These are phyloP conservation scores for Triticum timopheevii DNA, from an alignment of 176 grass and related monocot species.

Conservation along the genomic window DNA sequence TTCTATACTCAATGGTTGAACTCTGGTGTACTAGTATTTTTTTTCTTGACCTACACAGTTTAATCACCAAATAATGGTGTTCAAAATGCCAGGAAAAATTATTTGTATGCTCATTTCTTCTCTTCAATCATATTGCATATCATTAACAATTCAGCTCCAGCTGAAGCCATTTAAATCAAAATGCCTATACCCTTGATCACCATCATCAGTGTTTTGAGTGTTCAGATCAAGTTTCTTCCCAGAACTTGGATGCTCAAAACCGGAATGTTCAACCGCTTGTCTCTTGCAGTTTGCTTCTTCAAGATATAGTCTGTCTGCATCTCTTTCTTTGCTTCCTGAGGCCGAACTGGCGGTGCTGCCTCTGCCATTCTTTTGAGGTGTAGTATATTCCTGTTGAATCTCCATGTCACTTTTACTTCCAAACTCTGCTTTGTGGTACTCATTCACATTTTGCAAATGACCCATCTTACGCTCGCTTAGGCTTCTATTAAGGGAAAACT, in stretches of 20 bases:
- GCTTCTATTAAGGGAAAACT: slow-evolving; percentile 46
- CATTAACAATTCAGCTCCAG: slow-evolving; percentile 70
- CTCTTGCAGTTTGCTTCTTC: slow-evolving; percentile 46
- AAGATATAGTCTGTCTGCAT: slow-evolving; percentile 39
- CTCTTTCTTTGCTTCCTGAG: slow-evolving; percentile 52
- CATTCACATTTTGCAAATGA: slow-evolving; percentile 31
- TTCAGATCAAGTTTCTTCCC: slow-evolving; percentile 72
- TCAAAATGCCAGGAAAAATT: slow-evolving; percentile 15
- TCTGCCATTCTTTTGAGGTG: slow-evolving; percentile 42
- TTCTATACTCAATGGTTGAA: neutral
- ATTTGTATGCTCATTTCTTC: slow-evolving; percentile 27
- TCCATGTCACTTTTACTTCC: slow-evolving; percentile 34
- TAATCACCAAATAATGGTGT: neutral
- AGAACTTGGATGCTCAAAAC: slow-evolving; percentile 46
- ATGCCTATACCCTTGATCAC: slow-evolving; percentile 59
- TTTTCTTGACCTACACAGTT: neutral
- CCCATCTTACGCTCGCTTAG: slow-evolving; percentile 37
- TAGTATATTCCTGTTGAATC: slow-evolving; percentile 30
- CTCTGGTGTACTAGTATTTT: neutral
- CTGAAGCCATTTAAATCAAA: slow-evolving; percentile 94
- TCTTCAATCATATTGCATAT: slow-evolving; percentile 29
- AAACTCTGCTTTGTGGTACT: slow-evolving; percentile 38
- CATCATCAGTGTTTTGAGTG: slow-evolving; percentile 60
- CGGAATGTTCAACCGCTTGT: slow-evolving; percentile 33
- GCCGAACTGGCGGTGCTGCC: slow-evolving; percentile 46